Evolutionary conservation across 495 filamentous ascomycete species (phyloP).

Genomic region (Paragyromitra xinjiangensis): DNA sequence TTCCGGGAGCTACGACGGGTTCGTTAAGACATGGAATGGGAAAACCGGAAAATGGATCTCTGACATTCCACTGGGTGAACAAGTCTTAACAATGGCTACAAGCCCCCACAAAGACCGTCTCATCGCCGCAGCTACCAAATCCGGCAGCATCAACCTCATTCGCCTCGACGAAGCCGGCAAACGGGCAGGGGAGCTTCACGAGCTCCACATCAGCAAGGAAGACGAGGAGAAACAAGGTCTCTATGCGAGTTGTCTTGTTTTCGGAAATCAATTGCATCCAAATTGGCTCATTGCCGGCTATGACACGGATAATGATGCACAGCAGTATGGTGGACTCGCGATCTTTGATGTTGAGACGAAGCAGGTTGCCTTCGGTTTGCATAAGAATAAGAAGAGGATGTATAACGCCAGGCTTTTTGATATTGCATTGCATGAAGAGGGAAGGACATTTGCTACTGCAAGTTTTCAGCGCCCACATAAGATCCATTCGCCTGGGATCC

Average conservation of each 20-base stretch:
- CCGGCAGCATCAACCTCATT: constrained; percentile 63
- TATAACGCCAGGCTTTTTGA: constrained; percentile 47
- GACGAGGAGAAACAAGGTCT: constrained; percentile 17
- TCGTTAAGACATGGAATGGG: constrained; percentile 77
- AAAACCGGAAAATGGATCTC: constrained; percentile 58
- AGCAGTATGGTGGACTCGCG: constrained; percentile 27
- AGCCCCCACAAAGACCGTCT: constrained; percentile 63
- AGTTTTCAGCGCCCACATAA: constrained; percentile 7
- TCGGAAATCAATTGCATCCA: constrained; percentile 13
- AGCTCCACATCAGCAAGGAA: constrained; percentile 18
- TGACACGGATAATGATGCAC: constrained; percentile 30
- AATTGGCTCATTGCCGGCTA: constrained; percentile 51
- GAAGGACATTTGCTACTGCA: constrained; percentile 33
- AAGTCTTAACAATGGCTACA: constrained; percentile 75
- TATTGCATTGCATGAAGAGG: constrained; percentile 42
- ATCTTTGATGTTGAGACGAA: constrained; percentile 41
- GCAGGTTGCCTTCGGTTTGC: neutral
- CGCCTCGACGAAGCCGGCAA: constrained; percentile 39
- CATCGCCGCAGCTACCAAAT: constrained; percentile 63
- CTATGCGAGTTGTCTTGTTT: constrained; percentile 42
- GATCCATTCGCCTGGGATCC: neutral
- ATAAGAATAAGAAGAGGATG: neutral
- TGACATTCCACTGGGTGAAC: constrained; percentile 63
- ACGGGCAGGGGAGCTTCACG: neutral
- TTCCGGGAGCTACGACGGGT: constrained; percentile 82